phyloP scores from a whole-genome alignment of 306 rosid species.

The Aeschynomene evenia region DNA sequence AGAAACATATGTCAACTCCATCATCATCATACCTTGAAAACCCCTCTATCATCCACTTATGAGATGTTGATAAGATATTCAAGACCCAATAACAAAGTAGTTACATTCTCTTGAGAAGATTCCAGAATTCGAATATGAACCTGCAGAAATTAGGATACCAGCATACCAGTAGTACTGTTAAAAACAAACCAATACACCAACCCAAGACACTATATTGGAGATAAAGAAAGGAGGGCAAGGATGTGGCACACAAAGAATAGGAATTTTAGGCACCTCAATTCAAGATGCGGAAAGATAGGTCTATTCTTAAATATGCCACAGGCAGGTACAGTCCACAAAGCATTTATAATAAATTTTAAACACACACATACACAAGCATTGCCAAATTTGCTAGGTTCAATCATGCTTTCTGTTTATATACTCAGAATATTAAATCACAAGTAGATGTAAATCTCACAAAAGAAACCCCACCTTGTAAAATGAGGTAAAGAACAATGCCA shows the following conservation, averaged over 20 bases:
- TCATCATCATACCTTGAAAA: slow-evolving; percentile 67
- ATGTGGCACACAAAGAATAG: neutral
- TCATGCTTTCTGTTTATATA: neutral
- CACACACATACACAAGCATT: neutral
- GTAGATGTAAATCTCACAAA: neutral
- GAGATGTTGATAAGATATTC: slow-evolving; percentile 95
- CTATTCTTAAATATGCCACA: slow-evolving; percentile 6
- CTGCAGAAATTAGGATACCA: slow-evolving; percentile 40
- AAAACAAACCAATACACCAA: neutral
- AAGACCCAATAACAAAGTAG: slow-evolving; percentile 79
- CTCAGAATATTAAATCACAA: neutral
- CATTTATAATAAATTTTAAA: neutral
- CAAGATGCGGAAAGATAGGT: neutral
- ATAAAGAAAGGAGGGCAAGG: neutral
- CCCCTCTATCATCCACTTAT: slow-evolving; percentile 93
- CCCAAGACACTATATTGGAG: neutral
- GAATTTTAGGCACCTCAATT: neutral
- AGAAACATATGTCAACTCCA: neutral
- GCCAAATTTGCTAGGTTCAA: neutral
- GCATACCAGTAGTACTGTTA: neutral
- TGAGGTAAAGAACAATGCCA: slow-evolving; percentile 95
- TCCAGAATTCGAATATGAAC: slow-evolving; percentile 81
- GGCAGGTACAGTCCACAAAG: neutral
- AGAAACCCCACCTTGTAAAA: slow-evolving; percentile 65
- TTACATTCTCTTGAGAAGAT: slow-evolving; percentile 67